phyloP scores from a whole-genome alignment of 305 asterid species.

The Nicotiana rustica region DNA sequence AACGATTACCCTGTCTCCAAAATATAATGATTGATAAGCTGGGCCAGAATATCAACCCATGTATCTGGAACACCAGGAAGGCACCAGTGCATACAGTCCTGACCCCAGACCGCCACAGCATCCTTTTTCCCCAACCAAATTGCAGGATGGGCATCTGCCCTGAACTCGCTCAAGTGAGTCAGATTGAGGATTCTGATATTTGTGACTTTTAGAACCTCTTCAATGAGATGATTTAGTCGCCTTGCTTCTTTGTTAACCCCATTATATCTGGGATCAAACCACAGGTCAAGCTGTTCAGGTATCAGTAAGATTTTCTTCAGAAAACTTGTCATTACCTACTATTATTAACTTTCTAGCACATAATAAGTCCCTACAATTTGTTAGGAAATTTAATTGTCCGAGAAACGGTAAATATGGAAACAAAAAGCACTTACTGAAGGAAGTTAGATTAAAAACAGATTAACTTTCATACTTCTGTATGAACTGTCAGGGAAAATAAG shows the following conservation, averaged over 20 bases:
- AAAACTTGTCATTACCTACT: neutral
- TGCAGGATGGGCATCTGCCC: constrained; percentile 98
- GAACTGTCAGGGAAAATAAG: neutral
- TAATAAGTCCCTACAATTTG: neutral
- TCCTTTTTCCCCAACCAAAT: constrained; percentile 92
- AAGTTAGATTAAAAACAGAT: neutral
- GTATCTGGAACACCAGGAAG: constrained; percentile 97
- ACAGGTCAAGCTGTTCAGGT: constrained; percentile 74
- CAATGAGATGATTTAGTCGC: constrained; percentile 62
- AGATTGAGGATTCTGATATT: constrained; percentile 66
- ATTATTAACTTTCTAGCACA: neutral
- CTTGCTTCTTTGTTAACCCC: constrained; percentile 95
- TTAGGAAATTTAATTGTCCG: neutral
- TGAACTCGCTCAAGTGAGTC: constrained; percentile 80
- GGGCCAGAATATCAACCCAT: constrained; percentile 88
- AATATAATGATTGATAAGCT: constrained; percentile 54
- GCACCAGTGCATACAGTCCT: constrained; percentile 99
- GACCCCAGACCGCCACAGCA: constrained; percentile 94
- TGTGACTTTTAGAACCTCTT: constrained; percentile 60
- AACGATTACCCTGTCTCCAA: constrained; percentile 48
- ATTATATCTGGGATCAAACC: constrained; percentile 83
- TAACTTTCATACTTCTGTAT: neutral
- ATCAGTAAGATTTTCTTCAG: constrained; percentile 34
- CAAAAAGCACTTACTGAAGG: neutral
- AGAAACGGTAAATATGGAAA: neutral